Evolutionary conservation across 495 filamentous ascomycete species (phyloP).

Genomic region (Bacidia gigantensis): DNA sequence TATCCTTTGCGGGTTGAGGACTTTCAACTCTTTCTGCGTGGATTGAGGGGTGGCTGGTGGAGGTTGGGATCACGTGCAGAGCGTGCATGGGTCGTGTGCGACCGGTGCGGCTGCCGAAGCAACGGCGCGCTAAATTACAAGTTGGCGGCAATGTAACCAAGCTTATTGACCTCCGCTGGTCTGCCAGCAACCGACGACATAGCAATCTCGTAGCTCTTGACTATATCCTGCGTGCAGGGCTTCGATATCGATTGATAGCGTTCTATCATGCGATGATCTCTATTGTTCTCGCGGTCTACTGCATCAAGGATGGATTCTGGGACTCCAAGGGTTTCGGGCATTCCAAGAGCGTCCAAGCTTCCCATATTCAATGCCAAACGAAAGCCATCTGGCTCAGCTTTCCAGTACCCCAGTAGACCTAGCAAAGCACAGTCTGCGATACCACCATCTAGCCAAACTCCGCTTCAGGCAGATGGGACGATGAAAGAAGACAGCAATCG

Average conservation of each 20-base stretch:
- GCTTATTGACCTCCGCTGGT: no score
- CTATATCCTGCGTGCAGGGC: no score
- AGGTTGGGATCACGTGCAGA: neutral
- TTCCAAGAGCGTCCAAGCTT: slow-evolving; percentile 26
- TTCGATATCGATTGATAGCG: no score
- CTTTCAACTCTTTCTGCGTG: neutral
- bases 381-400: neutral
- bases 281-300: no score
- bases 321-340: slow-evolving; percentile 3
- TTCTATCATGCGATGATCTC: no score
- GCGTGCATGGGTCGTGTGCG: neutral
- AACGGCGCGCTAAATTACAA: no score
- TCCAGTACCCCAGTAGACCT: slow-evolving; percentile 2
- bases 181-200: no score
- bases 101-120: neutral
- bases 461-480: no score
- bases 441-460: neutral
- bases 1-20: neutral
- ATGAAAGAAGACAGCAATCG: no score
- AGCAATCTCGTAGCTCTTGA: no score
- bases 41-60: neutral
- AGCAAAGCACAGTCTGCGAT: no score
- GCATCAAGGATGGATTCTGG: neutral
- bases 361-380: slow-evolving; percentile 21
- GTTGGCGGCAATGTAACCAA: no score